phyloP scores from a whole-genome alignment of 169 alveolate genomes.

The Cryptosporidium baileyi region DNA sequence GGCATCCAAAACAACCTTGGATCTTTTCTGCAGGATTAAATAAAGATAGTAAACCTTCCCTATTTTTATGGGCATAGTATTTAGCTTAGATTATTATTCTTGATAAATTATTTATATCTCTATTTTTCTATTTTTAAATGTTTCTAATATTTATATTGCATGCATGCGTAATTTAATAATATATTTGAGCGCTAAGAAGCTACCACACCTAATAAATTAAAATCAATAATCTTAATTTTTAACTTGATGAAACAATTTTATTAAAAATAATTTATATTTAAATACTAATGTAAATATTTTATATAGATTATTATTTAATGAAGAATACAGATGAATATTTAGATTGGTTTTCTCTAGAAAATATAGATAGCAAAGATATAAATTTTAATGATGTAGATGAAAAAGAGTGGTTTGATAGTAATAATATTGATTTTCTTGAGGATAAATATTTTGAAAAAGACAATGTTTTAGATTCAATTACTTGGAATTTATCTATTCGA shows the following conservation, averaged over 20 bases:
- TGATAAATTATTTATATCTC: neutral
- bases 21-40: constrained; percentile 22
- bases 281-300: neutral
- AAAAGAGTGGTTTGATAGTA: constrained; percentile 32
- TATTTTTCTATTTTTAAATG: neutral
- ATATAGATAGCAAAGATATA: neutral
- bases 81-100: neutral
- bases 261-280: neutral
- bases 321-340: constrained; percentile 4
- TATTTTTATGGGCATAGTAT: constrained; percentile 23
- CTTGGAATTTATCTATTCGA: constrained; percentile 21
- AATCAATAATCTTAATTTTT: neutral
- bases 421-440: neutral
- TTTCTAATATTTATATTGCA: neutral
- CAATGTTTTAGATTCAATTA: neutral
- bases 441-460: neutral
- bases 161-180: neutral
- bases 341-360: constrained; percentile 58
- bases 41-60: constrained; percentile 10
- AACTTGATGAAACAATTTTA: neutral
- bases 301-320: neutral
- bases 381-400: constrained; percentile 29
- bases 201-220: constrained; percentile 9
- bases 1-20: constrained; percentile 90
- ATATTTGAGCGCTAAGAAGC: neutral